Base-by-base conservation (phyloP, 2,329 filamentous ascomycete species). In the Colletotrichum gloeosporioides region DNA sequence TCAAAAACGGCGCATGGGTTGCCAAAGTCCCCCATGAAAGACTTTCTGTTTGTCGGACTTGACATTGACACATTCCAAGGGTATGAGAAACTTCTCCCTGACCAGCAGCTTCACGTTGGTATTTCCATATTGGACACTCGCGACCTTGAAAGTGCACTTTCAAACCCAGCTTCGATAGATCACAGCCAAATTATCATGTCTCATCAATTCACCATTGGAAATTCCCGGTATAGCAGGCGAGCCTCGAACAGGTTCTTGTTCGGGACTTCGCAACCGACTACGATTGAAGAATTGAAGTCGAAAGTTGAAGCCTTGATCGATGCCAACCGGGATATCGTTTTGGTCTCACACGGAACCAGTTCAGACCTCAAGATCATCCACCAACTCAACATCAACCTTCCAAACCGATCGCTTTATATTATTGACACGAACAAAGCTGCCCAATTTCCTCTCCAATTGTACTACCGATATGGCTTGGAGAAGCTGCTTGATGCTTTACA, bases 371-470 rank as follows among this genome's bases (percentile, higher is more conserved):
- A 74, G 44, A 74, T 78, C 27, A 49, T 74, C 32, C 63, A 29
- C 4, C 36, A 77, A 32, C 77, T 78, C 9, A 16, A 31, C 4
- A 68, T 75, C 16, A 18, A 57, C 49, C 53, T 70, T 39, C 18
- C 55, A 22, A 31, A 77, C 55, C 66, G 73, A 34, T 78, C 78
- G 25, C 73, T 79, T 5, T 80, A 77, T 44, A 73, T 77, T 4
- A 76, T 83, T 59, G 79, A 82, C 31, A 80, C 80, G 3, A 78
- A 79, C 55, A 81, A 81, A 67, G 79, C 78, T 27, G 79, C 78
- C 32, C 79, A 82, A 53, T 76, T 78, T 74, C 78, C 78, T 22
- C 76, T 82, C 6, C 69, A 79, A 63, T 71, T 82, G 36, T 78
- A 69, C 12, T 81, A 80, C 53, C 68, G 79, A n/a, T 78, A 79